These are phyloP conservation scores for Fusarium algeriense DNA, from an alignment of 2,329 filamentous ascomycete genomes.

Conservation along the genomic window DNA sequence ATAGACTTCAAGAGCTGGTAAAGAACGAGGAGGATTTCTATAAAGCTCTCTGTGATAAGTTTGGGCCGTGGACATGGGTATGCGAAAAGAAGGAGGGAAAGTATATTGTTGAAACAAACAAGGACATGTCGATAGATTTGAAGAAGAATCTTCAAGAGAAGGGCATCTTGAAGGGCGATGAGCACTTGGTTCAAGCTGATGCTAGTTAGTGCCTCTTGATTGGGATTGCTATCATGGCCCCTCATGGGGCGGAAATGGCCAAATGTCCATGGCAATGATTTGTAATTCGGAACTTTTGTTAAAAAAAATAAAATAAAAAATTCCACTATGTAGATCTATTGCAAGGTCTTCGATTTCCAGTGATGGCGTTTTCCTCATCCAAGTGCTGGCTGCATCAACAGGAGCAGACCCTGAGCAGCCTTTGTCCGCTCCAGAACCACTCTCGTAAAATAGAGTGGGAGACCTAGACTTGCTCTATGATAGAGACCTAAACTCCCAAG, in stretches of 20 bases:
- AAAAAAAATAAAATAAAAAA: not conserved
- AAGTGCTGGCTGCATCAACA: no score
- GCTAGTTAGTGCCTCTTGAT: not conserved
- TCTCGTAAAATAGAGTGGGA: not conserved
- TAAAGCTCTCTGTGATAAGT: not conserved
- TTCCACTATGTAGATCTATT: not conserved
- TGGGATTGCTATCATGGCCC: no score
- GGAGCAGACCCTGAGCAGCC: not conserved
- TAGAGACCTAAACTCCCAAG: not conserved
- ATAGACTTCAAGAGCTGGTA: not conserved
- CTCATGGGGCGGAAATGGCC: not conserved
- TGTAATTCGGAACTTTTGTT: rapidly evolving
- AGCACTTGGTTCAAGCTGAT: not conserved
- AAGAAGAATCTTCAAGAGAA: not conserved
- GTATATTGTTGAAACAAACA: not conserved
- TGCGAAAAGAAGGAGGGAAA: not conserved
- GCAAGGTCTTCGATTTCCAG: not conserved
- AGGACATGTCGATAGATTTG: not conserved
- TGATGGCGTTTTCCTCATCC: not conserved
- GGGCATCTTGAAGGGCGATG: not conserved
- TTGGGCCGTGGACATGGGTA: not conserved
- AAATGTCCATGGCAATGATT: not conserved
- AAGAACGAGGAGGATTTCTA: not conserved
- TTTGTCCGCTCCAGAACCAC: not conserved
- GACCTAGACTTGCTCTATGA: not conserved